Conservation (phyloP, 78 protist genomes). For the Creolimax fragrantissima region DNA sequence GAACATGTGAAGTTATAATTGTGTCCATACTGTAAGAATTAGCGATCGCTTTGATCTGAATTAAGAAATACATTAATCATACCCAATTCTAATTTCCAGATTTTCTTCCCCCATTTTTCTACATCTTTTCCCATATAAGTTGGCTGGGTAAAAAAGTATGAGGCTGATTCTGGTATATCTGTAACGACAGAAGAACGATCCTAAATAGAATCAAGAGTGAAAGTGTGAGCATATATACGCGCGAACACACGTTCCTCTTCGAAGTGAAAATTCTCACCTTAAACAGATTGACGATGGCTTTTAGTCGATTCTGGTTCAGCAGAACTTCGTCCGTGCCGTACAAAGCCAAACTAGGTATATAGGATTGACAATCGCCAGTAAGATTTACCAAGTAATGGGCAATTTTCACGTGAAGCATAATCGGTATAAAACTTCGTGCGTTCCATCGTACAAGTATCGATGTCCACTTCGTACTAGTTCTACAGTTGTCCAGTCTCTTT, state of each 20-base stretch:
- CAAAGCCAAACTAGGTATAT: not conserved
- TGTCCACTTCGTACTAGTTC: too few relatives aligned
- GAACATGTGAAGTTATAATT: too few relatives aligned
- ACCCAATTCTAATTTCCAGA: not conserved
- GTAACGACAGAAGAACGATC: not conserved
- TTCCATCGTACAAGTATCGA: too few relatives aligned
- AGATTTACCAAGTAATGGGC: too few relatives aligned
- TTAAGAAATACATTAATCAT: too few relatives aligned
- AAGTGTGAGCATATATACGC: not conserved
- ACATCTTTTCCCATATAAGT: not conserved
- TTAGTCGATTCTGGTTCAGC: not conserved
- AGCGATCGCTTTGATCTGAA: too few relatives aligned
- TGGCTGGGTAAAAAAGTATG: not conserved
- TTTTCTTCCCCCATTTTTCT: not conserved
- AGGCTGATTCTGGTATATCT: not conserved
- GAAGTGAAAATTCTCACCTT: not conserved
- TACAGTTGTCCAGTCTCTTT: too few relatives aligned
- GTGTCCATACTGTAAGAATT: too few relatives aligned
- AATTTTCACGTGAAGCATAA: too few relatives aligned
- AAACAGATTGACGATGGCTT: not conserved
- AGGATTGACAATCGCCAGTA: too few relatives aligned
- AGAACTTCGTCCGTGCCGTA: not conserved
- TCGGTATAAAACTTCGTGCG: too few relatives aligned
- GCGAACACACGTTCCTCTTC: not conserved
- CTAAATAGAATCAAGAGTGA: not conserved